A percentile compares a stretch with the other conserved stretches of the same genome.
Evolutionary conservation across 1,284 basidiomycete genomes (phyloP).

Genomic region (Phellinidium pouzarii): DNA sequence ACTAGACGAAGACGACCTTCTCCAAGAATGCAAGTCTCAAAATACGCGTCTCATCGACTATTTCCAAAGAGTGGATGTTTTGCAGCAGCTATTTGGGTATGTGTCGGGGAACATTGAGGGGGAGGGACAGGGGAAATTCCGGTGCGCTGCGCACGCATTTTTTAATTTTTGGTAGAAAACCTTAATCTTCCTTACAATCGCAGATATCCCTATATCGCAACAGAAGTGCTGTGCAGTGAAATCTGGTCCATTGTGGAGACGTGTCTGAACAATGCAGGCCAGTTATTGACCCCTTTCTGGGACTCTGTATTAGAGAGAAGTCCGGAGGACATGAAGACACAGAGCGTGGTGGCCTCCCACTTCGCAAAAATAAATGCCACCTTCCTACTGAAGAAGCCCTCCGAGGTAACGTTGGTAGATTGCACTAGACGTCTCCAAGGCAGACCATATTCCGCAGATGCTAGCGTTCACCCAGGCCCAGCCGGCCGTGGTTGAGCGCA

Average conservation of each 20-base stretch:
- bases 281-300: conserved; percentile 85
- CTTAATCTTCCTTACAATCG: background rate
- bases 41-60: conserved; percentile 86
- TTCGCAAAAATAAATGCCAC: conserved; percentile 87
- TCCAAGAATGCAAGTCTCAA: conserved; percentile 94
- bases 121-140: conserved; percentile 68
- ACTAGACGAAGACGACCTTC: conserved; percentile 88
- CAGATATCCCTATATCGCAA: conserved; percentile 91
- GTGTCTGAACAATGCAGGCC: conserved; percentile 67
- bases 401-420: conserved; percentile 57
- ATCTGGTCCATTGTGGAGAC: conserved; percentile 93
- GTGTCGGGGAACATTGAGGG: conserved; percentile 81
- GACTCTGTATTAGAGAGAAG: conserved; percentile 79
- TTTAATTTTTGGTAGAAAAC: background rate
- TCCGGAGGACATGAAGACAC: conserved; percentile 72
- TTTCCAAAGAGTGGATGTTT: conserved; percentile 73
- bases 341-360: conserved; percentile 72
- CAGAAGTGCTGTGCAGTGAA: conserved; percentile 94
- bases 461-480: conserved; percentile 84
- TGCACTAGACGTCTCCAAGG: conserved; percentile 23
- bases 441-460: conserved; percentile 57
- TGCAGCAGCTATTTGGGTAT: conserved; percentile 76
- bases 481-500: conserved; percentile 76
- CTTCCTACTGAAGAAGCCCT: conserved; percentile 83
- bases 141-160: conserved; percentile 43